Evolutionary conservation across 1,284 basidiomycete genomes (phyloP).

Genomic region (Bondarzewia mesenterica): DNA sequence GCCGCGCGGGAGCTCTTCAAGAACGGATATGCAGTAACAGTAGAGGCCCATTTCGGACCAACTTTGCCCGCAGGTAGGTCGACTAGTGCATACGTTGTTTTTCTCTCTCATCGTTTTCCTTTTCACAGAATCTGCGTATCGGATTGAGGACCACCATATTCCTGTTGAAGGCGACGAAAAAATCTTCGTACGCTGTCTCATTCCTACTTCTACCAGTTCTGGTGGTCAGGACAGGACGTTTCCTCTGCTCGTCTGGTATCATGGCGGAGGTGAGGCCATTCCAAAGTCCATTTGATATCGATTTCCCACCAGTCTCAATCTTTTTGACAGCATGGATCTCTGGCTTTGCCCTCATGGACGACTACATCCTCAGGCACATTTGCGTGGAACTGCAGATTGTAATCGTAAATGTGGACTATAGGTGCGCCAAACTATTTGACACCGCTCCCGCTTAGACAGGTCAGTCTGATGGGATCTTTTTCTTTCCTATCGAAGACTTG

Average conservation of each 20-base stretch:
- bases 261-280: conserved; percentile 8
- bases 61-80: background rate
- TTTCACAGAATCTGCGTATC: background rate
- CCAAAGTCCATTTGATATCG: background rate
- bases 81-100: too few relatives aligned
- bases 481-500: too few relatives aligned
- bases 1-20: background rate
- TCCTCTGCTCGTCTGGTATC: conserved; percentile 7
- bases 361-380: conserved; percentile 1
- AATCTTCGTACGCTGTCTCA: conserved; percentile 2
- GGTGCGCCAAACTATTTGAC: background rate
- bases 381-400: background rate
- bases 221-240: background rate
- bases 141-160: conserved; percentile 3
- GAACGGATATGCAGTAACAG: background rate
- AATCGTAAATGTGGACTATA: conserved; percentile 4
- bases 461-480: too few relatives aligned
- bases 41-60: background rate
- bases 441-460: background rate
- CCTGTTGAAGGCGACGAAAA: conserved; percentile 8
- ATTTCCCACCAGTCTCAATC: background rate
- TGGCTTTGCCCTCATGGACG: conserved; percentile 1
- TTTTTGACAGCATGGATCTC: conserved; percentile 1
- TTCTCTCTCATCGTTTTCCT: too few relatives aligned
- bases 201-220: conserved; percentile 1